Conservation (phyloP, 306 rosid genomes). For the Cicer arietinum region DNA sequence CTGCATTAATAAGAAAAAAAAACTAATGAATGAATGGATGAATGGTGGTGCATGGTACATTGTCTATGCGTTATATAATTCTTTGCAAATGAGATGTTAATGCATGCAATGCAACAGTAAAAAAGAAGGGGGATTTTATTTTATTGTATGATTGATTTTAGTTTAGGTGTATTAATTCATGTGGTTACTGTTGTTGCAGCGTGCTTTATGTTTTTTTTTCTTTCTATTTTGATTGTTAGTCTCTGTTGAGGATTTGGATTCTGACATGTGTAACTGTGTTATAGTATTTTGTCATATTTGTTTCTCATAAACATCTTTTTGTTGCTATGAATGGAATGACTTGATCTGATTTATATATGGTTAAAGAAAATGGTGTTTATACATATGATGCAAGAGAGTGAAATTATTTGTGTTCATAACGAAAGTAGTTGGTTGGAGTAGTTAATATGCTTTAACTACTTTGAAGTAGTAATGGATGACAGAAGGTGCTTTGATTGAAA, state of each 20-base stretch:
- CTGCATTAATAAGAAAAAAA: not conserved
- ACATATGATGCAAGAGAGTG: too few relatives aligned
- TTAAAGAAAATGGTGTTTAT: not conserved
- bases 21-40: not conserved
- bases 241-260: conserved; percentile 45
- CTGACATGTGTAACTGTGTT: conserved; percentile 47
- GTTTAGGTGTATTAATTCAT: conserved; percentile 40
- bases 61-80: conserved; percentile 44
- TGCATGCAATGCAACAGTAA: conserved; percentile 52
- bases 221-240: not conserved
- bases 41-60: conserved; percentile 28
- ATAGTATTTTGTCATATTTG: conserved; percentile 49
- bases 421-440: too few relatives aligned
- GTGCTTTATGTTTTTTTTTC: conserved; percentile 31
- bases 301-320: conserved; percentile 41
- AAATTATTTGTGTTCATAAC: too few relatives aligned
- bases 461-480: too few relatives aligned
- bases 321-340: conserved; percentile 17
- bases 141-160: conserved; percentile 45
- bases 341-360: not conserved
- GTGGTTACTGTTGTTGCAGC: conserved; percentile 36
- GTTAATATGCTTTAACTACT: too few relatives aligned
- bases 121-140: conserved; percentile 37
- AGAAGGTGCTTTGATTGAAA: too few relatives aligned
- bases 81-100: conserved; percentile 52